Conservation (phyloP, 805 yeast species). For the Jamesozyma piceae region DNA sequence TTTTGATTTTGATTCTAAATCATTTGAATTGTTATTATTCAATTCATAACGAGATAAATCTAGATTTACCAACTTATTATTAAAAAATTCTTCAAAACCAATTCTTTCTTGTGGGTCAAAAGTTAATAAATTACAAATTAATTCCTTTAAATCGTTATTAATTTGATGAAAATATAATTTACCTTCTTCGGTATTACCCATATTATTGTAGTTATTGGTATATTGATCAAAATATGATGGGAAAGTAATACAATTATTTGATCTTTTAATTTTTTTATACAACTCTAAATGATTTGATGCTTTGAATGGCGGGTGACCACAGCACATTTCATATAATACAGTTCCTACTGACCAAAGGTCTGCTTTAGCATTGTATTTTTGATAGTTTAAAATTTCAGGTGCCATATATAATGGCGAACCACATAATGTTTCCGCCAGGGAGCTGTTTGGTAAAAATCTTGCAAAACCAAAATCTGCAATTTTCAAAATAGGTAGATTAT, state of each 20-base stretch:
- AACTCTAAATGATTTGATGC: constrained; percentile 91
- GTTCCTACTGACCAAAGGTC: constrained; percentile 98
- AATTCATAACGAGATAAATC: constrained; percentile 36
- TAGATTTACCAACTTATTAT: constrained; percentile 51
- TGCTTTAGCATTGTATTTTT: constrained; percentile 93
- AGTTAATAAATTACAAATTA: constrained; percentile 68
- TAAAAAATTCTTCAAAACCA: constrained; percentile 81
- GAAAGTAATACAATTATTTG: constrained; percentile 68
- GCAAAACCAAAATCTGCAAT: constrained; percentile 98
- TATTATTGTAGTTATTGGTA: neutral
- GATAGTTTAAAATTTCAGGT: constrained; percentile 89
- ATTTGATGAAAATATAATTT: constrained; percentile 32
- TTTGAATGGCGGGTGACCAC: constrained; percentile 92
- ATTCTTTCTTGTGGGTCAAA: constrained; percentile 82
- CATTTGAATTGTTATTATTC: constrained; percentile 37
- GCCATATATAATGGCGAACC: constrained; percentile 99
- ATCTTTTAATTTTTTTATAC: constrained; percentile 72
- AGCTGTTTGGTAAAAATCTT: constrained; percentile 81
- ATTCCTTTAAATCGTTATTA: constrained; percentile 52
- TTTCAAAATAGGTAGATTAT: constrained; percentile 84
- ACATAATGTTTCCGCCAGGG: constrained; percentile 93
- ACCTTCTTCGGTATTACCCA: neutral
- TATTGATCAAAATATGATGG: constrained; percentile 44
- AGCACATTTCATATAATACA: constrained; percentile 88
- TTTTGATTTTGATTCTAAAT: constrained; percentile 55